A percentile compares a stretch with the other conserved stretches of the same genome.
Conservation (phyloP, 176 grass and related monocot species). For the Carex scoparia region DNA sequence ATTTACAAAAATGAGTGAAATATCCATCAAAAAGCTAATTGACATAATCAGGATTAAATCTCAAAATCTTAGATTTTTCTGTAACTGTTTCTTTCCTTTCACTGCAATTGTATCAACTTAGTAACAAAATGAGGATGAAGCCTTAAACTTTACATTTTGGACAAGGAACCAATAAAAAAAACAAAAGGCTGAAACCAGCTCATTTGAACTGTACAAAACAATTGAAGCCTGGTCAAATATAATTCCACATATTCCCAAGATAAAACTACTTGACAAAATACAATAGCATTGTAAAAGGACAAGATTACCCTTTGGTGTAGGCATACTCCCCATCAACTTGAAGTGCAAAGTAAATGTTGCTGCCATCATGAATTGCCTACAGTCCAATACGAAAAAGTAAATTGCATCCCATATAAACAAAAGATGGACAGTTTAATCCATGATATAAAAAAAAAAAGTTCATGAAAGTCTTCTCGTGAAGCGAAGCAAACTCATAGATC, state of each 20-base stretch:
- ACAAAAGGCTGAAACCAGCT: not conserved
- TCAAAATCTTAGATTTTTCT: not conserved
- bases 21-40: not conserved
- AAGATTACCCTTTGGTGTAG: constrained; percentile 76
- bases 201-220: not conserved
- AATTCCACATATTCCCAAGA: not conserved
- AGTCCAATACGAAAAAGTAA: constrained; percentile 41
- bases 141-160: not conserved
- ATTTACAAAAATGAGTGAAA: constrained; percentile 23
- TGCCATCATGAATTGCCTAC: constrained; percentile 91
- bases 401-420: not conserved
- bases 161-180: not conserved
- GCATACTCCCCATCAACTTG: constrained; percentile 82
- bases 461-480: not conserved
- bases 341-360: constrained; percentile 81
- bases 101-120: not conserved
- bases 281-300: not conserved
- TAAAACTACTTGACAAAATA: not conserved
- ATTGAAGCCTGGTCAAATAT: not conserved
- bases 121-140: not conserved
- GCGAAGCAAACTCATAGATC: not conserved
- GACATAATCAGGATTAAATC: constrained; percentile 1
- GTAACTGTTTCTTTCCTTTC: not conserved
- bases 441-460: not conserved
- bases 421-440: not conserved